phyloP scores from a whole-genome alignment of 2,329 filamentous ascomycete species.

The Cercospora sp. region DNA sequence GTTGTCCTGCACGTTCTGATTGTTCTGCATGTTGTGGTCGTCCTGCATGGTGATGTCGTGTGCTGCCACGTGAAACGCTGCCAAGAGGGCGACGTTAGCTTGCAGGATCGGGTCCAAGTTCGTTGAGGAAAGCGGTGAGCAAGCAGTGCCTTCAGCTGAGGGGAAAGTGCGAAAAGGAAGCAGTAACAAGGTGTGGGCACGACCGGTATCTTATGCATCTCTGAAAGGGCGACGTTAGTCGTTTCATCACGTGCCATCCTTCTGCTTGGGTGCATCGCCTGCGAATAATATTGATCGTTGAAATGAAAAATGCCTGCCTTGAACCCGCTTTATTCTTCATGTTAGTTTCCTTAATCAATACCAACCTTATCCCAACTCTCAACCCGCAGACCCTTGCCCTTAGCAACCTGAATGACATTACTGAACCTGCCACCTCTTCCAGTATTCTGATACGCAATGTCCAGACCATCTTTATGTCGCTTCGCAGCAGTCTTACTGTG shows the following conservation, averaged over 20 bases:
- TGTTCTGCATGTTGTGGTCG: too few species aligned
- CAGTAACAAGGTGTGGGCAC: neutral
- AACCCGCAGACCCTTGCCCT: conserved; percentile 35
- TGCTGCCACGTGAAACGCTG: neutral
- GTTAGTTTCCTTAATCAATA: conserved; percentile 31
- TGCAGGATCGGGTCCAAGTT: neutral
- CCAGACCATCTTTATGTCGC: conserved; percentile 35
- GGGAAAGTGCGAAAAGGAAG: neutral
- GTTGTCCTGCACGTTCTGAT: neutral
- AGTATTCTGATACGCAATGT: conserved; percentile 36
- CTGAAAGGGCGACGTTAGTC: neutral
- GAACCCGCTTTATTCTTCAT: neutral
- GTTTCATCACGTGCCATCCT: neutral
- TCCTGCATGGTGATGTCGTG: neutral
- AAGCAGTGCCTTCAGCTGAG: too few species aligned
- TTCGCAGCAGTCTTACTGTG: conserved; percentile 58
- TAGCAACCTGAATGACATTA: conserved; percentile 39
- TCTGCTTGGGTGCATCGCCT: neutral
- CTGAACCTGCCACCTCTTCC: conserved; percentile 35
- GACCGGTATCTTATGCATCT: neutral
- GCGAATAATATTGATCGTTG: neutral
- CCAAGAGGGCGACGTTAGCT: neutral
- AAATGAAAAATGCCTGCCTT: neutral
- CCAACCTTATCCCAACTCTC: conserved; percentile 40
- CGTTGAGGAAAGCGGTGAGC: too few species aligned